phyloP scores from a whole-genome alignment of 768 basidiomycete species.

The Lenzites betulinus region DNA sequence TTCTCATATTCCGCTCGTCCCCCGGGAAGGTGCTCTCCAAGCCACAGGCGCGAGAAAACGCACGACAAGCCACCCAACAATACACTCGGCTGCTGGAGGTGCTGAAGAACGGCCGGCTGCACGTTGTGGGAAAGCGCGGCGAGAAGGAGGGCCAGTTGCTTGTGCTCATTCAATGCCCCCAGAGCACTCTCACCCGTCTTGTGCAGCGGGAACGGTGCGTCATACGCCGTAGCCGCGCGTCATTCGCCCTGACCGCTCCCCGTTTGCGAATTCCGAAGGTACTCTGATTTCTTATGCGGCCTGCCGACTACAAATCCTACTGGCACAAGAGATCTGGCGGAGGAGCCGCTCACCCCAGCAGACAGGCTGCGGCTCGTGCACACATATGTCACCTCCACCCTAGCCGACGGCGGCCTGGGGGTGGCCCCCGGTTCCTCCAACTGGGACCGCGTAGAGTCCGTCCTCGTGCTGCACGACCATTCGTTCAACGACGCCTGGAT shows the following conservation, averaged over 20 bases:
- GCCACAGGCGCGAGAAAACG: conserved; percentile 61
- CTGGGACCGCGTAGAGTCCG: conserved; percentile 81
- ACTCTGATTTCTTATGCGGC: conserved; percentile 76
- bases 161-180: conserved; percentile 73
- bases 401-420: conserved; percentile 81
- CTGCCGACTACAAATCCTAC: conserved; percentile 57
- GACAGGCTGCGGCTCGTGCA: conserved; percentile 84
- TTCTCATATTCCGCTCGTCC: conserved; percentile 67
- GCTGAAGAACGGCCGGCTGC: conserved; percentile 63
- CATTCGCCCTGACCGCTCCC: neutral
- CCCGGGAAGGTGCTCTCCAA: conserved; percentile 55
- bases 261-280: conserved; percentile 39
- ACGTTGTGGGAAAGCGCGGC: conserved; percentile 76
- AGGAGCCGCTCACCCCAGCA: conserved; percentile 58
- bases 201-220: conserved; percentile 75
- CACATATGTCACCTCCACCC: conserved; percentile 66
- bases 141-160: conserved; percentile 74
- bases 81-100: conserved; percentile 64
- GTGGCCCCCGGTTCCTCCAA: conserved; percentile 69
- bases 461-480: conserved; percentile 84
- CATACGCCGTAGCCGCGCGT: neutral
- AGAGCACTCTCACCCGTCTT: conserved; percentile 59
- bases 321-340: conserved; percentile 44
- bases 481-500: conserved; percentile 82
- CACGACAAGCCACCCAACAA: conserved; percentile 65